Percentiles rank a stretch among this genome's conserved stretches.
Evolutionary conservation across 306 rosid species (phyloP).

Genomic region (Rubus idaeus): DNA sequence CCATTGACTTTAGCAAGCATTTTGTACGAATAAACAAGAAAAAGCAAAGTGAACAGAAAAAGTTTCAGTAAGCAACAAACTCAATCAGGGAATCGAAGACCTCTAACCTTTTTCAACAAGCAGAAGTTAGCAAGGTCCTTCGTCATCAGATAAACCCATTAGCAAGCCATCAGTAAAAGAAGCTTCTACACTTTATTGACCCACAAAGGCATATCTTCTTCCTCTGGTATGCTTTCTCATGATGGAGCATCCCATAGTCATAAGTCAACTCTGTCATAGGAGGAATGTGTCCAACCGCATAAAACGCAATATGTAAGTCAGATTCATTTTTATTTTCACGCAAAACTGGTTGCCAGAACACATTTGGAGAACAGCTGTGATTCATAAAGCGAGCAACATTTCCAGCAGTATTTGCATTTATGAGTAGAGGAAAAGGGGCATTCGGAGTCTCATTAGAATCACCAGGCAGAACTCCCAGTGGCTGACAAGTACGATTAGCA

Average conservation of each 20-base stretch:
- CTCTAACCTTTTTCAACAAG: constrained; percentile 51
- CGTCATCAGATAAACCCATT: constrained; percentile 29
- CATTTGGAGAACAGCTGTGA: constrained; percentile 90
- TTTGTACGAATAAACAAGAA: background rate
- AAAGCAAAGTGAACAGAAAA: background rate
- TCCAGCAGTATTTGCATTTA: constrained; percentile 69
- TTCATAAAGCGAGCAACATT: constrained; percentile 96
- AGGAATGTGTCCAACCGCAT: constrained; percentile 70
- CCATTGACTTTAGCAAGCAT: background rate
- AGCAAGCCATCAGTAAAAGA: constrained; percentile 44
- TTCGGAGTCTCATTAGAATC: constrained; percentile 57
- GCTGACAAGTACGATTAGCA: constrained; percentile 65
- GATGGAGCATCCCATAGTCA: constrained; percentile 72
- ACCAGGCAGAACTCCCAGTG: constrained; percentile 64
- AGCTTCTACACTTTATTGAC: constrained; percentile 68
- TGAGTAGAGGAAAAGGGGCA: constrained; percentile 64
- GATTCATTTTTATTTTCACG: constrained; percentile 60
- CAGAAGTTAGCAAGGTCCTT: constrained; percentile 14
- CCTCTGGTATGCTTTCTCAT: constrained; percentile 56
- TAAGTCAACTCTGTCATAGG: constrained; percentile 89
- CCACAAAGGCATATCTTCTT: constrained; percentile 84
- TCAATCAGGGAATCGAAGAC: constrained; percentile 15
- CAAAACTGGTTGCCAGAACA: constrained; percentile 70
- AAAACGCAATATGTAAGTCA: constrained; percentile 77
- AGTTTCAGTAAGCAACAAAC: constrained; percentile 11